Evolutionary conservation across 805 yeast genomes (phyloP).

Genomic region (Candida maesae): DNA sequence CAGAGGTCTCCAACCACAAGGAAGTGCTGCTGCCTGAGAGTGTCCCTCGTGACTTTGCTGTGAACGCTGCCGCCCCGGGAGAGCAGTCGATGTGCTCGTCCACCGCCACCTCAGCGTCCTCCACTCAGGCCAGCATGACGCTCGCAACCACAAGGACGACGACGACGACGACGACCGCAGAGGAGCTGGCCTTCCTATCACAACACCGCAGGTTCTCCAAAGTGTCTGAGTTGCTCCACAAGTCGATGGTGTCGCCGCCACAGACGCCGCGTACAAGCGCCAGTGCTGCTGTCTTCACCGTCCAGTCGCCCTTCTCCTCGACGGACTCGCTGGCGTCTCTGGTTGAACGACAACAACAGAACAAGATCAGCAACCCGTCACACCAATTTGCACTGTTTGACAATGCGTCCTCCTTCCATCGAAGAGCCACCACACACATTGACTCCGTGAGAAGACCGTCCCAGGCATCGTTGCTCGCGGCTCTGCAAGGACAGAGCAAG

Average conservation of each 20-base stretch:
- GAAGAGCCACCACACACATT: conserved; percentile 1
- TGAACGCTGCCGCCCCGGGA: too few species aligned
- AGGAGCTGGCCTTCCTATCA: conserved; percentile 1
- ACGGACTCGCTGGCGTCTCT: conserved; percentile 35
- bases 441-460: conserved; percentile 13
- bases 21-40: conserved; percentile 1
- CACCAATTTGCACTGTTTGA: conserved; percentile 33
- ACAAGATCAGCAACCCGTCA: conserved; percentile 39
- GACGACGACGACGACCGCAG: too few species aligned
- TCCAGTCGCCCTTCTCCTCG: conserved; percentile 29
- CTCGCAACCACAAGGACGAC: conserved; percentile 3
- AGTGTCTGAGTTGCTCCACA: conserved; percentile 19
- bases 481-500: conserved; percentile 10
- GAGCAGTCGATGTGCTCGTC: neutral
- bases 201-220: conserved; percentile 14
- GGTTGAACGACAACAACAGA: conserved; percentile 37
- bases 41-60: conserved; percentile 1
- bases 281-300: conserved; percentile 7
- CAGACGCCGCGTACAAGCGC: conserved; percentile 9
- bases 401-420: conserved; percentile 6
- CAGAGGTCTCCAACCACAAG: conserved; percentile 14
- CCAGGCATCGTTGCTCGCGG: conserved; percentile 18
- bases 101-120: neutral
- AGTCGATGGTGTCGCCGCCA: conserved; percentile 19
- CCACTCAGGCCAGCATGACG: conserved; percentile 4